Evolutionary conservation across 164 flowering plant genomes (phyloP), one percentile per base, ranked within the genome.

Genomic region (Sextonia rubra): DNA sequence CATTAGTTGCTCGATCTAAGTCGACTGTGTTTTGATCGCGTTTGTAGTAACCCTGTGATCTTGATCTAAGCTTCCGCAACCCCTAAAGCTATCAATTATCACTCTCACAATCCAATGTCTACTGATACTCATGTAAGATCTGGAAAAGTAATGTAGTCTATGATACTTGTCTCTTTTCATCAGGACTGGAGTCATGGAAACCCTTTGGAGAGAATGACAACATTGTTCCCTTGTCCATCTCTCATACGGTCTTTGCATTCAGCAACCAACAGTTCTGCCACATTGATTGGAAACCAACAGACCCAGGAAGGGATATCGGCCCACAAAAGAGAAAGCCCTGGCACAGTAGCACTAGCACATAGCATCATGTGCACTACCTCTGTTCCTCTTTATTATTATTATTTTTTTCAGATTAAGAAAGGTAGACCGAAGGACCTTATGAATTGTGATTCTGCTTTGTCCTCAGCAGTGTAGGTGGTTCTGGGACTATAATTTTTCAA

Each of bases 331-430:
- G 24, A 61, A 24, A 12, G 29, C 64, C 27, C 15, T 61, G 2
- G 7, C 6, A 12, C 11, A 15, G 18, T 24, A 25, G 64, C 27
- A 22, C 0, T 24, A 12, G 76, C 79, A 77, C 79, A 73, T 77
- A 76, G 58, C n/a, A 7, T 73, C 79, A 77, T 73, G 79, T 77
- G 73, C 73, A 22, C 15, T n/a, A 32, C 47, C 25, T 44, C 58
- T 20, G 2, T 5, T 44, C 49, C 27, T 69, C 70, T 24, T 63
- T n/a, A n/a, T n/a, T n/a, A n/a, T n/a, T n/a, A n/a, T 49, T 70
- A 8, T 29, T 25, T 3, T 27, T 18, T 25, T 11, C 26, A 25
- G 27, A 18, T 14, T 25, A 61, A 61, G 64, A 7, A 24, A 61
- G 27, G 64, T 61, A 3, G 64, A 12, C 14, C 3, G 27, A 14